These are phyloP conservation scores for Phyllosticta paracitricarpa DNA, from an alignment of 2,329 filamentous ascomycete genomes.

Conservation along the genomic window DNA sequence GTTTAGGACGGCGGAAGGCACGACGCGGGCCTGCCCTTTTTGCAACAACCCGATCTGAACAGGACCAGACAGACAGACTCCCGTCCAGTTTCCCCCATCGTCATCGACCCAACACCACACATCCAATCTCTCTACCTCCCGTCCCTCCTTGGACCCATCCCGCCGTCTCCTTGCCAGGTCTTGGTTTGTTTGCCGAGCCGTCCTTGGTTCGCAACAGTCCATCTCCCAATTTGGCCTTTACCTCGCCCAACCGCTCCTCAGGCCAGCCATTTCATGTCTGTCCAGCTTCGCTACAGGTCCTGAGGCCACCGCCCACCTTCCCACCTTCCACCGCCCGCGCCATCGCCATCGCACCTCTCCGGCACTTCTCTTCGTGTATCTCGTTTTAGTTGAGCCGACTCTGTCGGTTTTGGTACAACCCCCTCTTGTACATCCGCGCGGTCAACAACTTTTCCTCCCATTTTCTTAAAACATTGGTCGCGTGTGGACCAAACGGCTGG, in stretches of 20 bases:
- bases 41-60: not conserved
- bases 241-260: not conserved
- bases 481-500: not conserved
- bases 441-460: not conserved
- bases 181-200: slow-evolving; percentile 11
- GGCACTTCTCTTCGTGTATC: not conserved
- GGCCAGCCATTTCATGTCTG: not conserved
- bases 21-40: not conserved
- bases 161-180: slow-evolving; percentile 2
- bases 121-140: not conserved
- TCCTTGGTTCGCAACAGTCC: not conserved
- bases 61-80: not conserved
- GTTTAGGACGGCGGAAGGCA: not conserved
- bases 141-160: not conserved
- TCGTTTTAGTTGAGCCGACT: not conserved
- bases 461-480: not conserved
- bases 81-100: not conserved
- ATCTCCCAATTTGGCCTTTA: not conserved
- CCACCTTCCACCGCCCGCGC: not conserved
- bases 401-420: not conserved
- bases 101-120: not conserved
- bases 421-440: not conserved
- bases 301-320: not conserved
- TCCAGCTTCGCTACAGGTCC: not conserved
- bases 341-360: not conserved